A percentile compares a stretch with the other conserved stretches of the same genome.
Evolutionary conservation across 108 stramenopile genomes (phyloP).

Genomic region (Pseudonitzschia multistriata): DNA sequence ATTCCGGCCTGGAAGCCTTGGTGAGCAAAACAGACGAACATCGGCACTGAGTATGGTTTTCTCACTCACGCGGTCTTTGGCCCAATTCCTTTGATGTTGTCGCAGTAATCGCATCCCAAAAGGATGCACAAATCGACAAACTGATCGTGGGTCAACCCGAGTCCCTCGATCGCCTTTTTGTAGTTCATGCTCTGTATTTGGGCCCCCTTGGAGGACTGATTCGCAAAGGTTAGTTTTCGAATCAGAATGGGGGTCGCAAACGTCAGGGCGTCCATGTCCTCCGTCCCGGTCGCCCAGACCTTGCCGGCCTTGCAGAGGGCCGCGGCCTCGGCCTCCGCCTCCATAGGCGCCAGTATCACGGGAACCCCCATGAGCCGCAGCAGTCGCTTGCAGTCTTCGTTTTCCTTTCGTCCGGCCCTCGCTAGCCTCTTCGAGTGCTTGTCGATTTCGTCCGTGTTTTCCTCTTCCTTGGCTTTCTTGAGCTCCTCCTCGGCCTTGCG

Average conservation of each 20-base stretch:
- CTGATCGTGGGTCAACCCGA: constrained; percentile 91
- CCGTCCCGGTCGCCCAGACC: constrained; percentile 96
- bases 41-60: not conserved
- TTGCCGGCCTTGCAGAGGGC: constrained; percentile 81
- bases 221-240: constrained; percentile 92
- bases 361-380: constrained; percentile 97
- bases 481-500: constrained; percentile 88
- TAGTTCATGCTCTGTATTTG: constrained; percentile 88
- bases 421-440: constrained; percentile 84
- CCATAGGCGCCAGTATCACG: constrained; percentile 91
- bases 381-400: constrained; percentile 83
- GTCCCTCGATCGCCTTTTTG: constrained; percentile 83
- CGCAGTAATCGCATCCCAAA: constrained; percentile 97
- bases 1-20: not conserved
- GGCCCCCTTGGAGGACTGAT: constrained; percentile 40
- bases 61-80: constrained; percentile 87
- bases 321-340: constrained; percentile 99
- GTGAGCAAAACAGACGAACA: not conserved
- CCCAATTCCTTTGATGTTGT: constrained; percentile 93
- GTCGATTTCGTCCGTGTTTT: constrained; percentile 85
- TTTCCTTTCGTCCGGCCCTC: constrained; percentile 87
- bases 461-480: constrained; percentile 80
- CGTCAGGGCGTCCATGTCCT: constrained; percentile 99
- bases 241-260: constrained; percentile 91
- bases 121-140: constrained; percentile 99